Evolutionary conservation across 495 filamentous ascomycete genomes (phyloP).

Genomic region (Talaromyces thailandensis): DNA sequence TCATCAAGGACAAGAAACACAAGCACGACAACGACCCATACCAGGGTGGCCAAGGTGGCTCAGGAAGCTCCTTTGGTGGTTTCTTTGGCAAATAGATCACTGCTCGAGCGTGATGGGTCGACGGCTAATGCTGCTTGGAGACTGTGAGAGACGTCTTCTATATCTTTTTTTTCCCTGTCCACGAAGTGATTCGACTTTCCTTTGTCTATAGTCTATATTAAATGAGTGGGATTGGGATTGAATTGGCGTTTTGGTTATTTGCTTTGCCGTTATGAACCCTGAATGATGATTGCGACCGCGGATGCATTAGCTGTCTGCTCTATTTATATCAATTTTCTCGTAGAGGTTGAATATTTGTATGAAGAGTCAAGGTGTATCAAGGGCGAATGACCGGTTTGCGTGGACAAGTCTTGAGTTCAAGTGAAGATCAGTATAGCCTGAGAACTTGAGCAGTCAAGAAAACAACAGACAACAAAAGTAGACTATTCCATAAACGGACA

Average conservation of each 20-base stretch:
- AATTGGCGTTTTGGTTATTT: background rate
- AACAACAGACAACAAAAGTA: background rate
- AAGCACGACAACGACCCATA: constrained; percentile 16
- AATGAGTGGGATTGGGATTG: background rate
- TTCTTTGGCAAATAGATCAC: constrained; percentile 36
- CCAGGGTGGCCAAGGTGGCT: constrained; percentile 12
- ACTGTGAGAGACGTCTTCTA: background rate
- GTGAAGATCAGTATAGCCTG: background rate
- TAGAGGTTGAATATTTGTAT: background rate
- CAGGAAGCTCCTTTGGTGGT: constrained; percentile 22
- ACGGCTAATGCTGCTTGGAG: background rate
- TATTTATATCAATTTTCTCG: background rate
- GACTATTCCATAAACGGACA: background rate
- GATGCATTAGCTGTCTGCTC: background rate
- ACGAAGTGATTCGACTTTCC: constrained; percentile 2
- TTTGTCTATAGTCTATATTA: constrained; percentile 9
- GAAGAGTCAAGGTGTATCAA: background rate
- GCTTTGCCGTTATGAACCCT: background rate
- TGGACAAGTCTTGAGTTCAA: background rate
- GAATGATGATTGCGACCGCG: background rate
- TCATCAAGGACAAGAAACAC: constrained; percentile 32
- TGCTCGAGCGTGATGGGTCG: constrained; percentile 5
- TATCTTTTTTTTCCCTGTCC: constrained; percentile 6
- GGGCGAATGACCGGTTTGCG: background rate
- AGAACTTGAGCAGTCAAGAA: too few species aligned